Base-by-base conservation (phyloP, 768 basidiomycete species). In the Clathrus columnatus region DNA sequence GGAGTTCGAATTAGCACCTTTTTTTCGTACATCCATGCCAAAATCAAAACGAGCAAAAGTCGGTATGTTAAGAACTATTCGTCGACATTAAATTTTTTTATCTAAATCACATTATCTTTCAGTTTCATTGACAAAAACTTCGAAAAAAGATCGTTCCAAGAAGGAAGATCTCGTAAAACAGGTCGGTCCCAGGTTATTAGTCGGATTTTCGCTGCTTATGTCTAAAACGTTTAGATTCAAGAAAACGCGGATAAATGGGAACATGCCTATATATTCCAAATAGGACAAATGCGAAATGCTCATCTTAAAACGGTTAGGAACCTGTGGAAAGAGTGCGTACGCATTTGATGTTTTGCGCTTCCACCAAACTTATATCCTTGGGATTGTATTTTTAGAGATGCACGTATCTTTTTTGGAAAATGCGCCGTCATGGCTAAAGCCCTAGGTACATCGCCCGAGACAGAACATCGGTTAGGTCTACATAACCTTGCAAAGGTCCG, bases 361-460 rank as follows among this genome's bases (percentile, higher is more conserved):
- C 23, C n/a, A 24, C 28, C 14, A 16, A 47, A 20, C 2, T 17
- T 41, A 21, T n/a, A 10, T 14, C 17, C 30, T 56, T n/a, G 48
- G 29, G 28, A 28, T 36, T 4, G 10, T 36, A 21, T 43, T 5
- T 17, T 7, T 57, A 92, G 91, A 59, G 83, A 91, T 59, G 92
- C 90, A 53, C 83, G 92, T 62, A 82, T 95, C 70, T 94, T 92
- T 69, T 91, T 94, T 72, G 90, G 87, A 16, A 78, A 83, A 64
- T 80, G 81, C 45, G 82, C 85, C 8, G 91, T 99, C 24, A 95
- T 99, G 90, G 90, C 91, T 23, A 97, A 95, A 68, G 95, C 92
- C 42, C 77, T 99, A 16, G 96, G 96, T 4, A 80, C 82, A 41
- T 87, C 91, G 5, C 76, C 79, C 41, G 94, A 89, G 67, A 87